phyloP scores from a whole-genome alignment of 345 rosid species.

The Cardamine chenopodiifolia region DNA sequence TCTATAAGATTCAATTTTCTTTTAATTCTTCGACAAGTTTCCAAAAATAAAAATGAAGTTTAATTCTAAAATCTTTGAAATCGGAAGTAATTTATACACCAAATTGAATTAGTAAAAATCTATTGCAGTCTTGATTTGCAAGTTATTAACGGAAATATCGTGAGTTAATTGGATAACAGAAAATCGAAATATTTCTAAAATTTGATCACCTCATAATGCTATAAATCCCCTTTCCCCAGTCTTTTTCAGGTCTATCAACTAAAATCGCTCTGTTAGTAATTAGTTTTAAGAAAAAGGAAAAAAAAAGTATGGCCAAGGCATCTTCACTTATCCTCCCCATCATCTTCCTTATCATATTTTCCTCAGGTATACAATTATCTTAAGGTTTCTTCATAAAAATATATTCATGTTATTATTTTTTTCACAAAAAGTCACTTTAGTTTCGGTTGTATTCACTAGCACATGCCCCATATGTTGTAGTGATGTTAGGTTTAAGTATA shows the following conservation, averaged over 20 bases:
- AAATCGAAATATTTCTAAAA: too few relatives aligned
- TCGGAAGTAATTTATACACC: too few relatives aligned
- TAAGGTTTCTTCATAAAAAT: too few relatives aligned
- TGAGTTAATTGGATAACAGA: too few relatives aligned
- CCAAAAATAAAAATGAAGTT: too few relatives aligned
- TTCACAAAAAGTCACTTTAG: neutral
- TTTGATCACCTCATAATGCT: neutral
- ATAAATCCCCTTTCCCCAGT: neutral
- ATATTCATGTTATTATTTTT: neutral
- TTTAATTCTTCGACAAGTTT: too few relatives aligned
- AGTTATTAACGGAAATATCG: too few relatives aligned
- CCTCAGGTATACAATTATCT: neutral
- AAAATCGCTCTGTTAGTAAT: neutral
- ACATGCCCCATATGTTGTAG: neutral
- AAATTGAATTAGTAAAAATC: too few relatives aligned
- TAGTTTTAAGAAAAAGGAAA: neutral
- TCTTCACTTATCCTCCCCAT: conserved; percentile 4
- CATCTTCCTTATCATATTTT: conserved; percentile 18
- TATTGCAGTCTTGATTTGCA: too few relatives aligned
- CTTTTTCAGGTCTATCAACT: neutral
- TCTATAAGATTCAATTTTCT: too few relatives aligned
- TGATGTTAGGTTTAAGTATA: neutral
- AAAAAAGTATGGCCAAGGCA: conserved; percentile 14
- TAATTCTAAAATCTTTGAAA: too few relatives aligned
- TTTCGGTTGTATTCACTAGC: neutral